These are phyloP conservation scores for Fusarium protoensiforme DNA, from an alignment of 2,329 filamentous ascomycete species.

Conservation along the genomic window DNA sequence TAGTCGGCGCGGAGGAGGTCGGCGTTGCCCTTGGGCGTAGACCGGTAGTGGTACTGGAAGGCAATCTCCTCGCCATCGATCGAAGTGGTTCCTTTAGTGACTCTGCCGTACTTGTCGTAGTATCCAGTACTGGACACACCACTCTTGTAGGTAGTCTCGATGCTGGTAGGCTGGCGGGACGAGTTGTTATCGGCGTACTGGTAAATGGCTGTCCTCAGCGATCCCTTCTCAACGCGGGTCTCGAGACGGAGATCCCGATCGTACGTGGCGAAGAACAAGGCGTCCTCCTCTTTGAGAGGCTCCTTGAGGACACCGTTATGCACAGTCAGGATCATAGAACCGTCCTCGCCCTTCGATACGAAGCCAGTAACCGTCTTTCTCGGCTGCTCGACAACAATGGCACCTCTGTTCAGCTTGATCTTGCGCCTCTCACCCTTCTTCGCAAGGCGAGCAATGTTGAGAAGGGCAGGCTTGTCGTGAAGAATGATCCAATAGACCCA, in stretches of 20 bases:
- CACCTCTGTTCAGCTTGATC: slow-evolving; percentile 10
- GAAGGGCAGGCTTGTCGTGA: slow-evolving; percentile 14
- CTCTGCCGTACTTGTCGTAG: slow-evolving; percentile 31
- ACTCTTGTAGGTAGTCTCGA: slow-evolving; percentile 5
- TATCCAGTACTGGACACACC: slow-evolving; percentile 14
- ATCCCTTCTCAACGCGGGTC: not conserved
- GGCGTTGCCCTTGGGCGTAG: slow-evolving; percentile 20
- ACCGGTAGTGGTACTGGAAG: slow-evolving; percentile 29
- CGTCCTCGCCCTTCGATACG: slow-evolving; percentile 3
- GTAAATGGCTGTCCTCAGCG: slow-evolving; percentile 4
- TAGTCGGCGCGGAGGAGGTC: slow-evolving; percentile 29
- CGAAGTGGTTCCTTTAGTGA: slow-evolving; percentile 9
- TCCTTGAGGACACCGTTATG: slow-evolving; percentile 15
- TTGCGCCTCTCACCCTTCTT: slow-evolving; percentile 25
- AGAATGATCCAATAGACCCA: slow-evolving; percentile 30
- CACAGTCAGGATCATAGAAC: slow-evolving; percentile 17
- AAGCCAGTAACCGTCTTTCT: slow-evolving; percentile 25
- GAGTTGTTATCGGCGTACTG: slow-evolving; percentile 16
- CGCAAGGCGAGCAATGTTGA: slow-evolving; percentile 21
- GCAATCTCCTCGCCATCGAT: slow-evolving; percentile 11
- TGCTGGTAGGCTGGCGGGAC: slow-evolving; percentile 11
- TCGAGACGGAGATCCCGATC: slow-evolving; percentile 19
- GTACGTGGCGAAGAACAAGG: slow-evolving; percentile 14
- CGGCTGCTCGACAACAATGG: slow-evolving; percentile 15
- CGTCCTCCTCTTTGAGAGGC: not conserved